Evolutionary conservation across 768 basidiomycete genomes (phyloP).

Genomic region (Psilocybe cubensis): DNA sequence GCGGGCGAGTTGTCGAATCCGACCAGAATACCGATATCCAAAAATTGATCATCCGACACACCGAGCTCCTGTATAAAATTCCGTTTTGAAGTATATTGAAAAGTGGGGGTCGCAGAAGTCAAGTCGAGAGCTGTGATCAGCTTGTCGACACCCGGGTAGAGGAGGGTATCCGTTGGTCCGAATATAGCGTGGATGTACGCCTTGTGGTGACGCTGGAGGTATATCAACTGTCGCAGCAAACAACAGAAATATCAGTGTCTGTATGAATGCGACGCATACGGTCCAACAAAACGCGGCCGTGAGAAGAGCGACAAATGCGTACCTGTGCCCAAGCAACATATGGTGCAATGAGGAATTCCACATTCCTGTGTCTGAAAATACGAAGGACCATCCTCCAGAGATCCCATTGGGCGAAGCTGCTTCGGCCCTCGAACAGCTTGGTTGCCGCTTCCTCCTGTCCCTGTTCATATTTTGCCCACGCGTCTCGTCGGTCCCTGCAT

Average conservation of each 20-base stretch:
- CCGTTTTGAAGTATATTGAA: constrained; percentile 86
- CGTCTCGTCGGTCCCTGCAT: constrained; percentile 77
- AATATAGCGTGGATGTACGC: constrained; percentile 94
- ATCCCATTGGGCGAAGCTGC: constrained; percentile 81
- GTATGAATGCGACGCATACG: constrained; percentile 2
- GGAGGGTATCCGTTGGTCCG: constrained; percentile 86
- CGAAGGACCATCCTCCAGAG: constrained; percentile 93
- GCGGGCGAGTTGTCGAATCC: constrained; percentile 83
- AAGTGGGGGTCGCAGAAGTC: constrained; percentile 63
- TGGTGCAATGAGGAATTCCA: constrained; percentile 95
- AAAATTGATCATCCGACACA: constrained; percentile 87
- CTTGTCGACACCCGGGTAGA: constrained; percentile 88
- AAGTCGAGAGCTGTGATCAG: constrained; percentile 91
- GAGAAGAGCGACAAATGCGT: constrained; percentile 35
- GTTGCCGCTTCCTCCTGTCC: constrained; percentile 91
- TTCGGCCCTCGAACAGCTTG: constrained; percentile 78
- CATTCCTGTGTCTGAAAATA: constrained; percentile 92
- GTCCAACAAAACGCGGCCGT: constrained; percentile 1
- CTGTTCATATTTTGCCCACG: constrained; percentile 93
- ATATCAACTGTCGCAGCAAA: constrained; percentile 71
- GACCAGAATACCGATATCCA: constrained; percentile 90
- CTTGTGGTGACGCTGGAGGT: constrained; percentile 91
- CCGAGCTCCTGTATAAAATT: constrained; percentile 58
- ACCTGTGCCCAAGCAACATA: constrained; percentile 97
- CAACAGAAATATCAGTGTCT: constrained; percentile 1